phyloP scores from a whole-genome alignment of 2,329 filamentous ascomycete species.

The Lachnellula occidentalis region DNA sequence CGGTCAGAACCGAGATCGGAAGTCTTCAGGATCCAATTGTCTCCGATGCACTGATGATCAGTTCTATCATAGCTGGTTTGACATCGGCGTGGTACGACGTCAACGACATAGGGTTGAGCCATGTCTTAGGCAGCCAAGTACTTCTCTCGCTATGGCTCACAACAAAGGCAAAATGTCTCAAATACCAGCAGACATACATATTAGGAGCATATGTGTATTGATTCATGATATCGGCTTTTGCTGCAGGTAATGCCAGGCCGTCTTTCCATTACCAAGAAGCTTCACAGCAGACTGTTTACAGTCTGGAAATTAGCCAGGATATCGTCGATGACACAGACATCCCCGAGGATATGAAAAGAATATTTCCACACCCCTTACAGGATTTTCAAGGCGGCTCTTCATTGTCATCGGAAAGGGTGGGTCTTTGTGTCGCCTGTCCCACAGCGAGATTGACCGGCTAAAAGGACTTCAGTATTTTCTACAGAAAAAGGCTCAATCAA shows the following conservation, averaged over 20 bases:
- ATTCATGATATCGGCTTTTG: slow-evolving; percentile 9
- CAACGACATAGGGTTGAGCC: slow-evolving; percentile 6
- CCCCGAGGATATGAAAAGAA: neutral
- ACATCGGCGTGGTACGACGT: slow-evolving; percentile 12
- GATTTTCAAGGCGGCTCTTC: slow-evolving; percentile 4
- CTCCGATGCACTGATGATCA: slow-evolving; percentile 9
- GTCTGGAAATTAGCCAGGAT: neutral
- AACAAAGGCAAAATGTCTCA: neutral
- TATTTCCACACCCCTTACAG: slow-evolving; percentile 5
- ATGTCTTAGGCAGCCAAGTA: slow-evolving; percentile 8
- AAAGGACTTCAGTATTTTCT: neutral
- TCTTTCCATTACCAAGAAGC: slow-evolving; percentile 6
- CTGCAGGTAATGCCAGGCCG: slow-evolving; percentile 1
- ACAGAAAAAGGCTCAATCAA: neutral
- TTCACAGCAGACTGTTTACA: neutral
- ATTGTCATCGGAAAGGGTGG: slow-evolving; percentile 8
- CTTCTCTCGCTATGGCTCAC: slow-evolving; percentile 5
- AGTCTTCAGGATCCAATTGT: slow-evolving; percentile 5
- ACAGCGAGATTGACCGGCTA: neutral
- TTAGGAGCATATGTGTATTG: slow-evolving; percentile 10
- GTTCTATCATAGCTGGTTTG: slow-evolving; percentile 9
- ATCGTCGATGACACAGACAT: neutral
- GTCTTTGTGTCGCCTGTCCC: slow-evolving; percentile 2
- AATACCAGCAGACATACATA: slow-evolving; percentile 11
- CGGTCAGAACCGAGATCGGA: slow-evolving; percentile 4